phyloP scores from a whole-genome alignment of 2,329 filamentous ascomycete species.

The Alternaria angustiovoidea region DNA sequence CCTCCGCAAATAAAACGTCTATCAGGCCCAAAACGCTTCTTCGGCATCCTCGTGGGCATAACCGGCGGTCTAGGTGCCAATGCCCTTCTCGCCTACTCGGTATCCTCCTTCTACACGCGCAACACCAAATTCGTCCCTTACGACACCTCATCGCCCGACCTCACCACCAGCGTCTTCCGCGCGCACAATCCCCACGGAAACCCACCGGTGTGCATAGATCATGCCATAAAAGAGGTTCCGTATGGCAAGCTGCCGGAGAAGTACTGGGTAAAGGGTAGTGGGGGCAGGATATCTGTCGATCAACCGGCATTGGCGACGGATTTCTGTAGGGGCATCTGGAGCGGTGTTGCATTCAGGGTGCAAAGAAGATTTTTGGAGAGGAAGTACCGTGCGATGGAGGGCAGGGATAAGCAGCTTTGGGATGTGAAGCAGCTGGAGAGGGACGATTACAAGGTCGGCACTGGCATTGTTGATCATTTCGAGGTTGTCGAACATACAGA shows the following conservation, averaged over 20 bases:
- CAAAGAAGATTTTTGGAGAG: constrained; percentile 48
- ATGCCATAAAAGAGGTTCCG: constrained; percentile 48
- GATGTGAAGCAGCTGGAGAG: constrained; percentile 44
- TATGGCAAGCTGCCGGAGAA: constrained; percentile 41
- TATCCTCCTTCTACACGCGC: constrained; percentile 47
- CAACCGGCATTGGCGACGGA: constrained; percentile 43
- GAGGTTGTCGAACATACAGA: constrained; percentile 49
- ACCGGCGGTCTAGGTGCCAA: constrained; percentile 41
- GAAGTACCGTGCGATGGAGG: constrained; percentile 44
- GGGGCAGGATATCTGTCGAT: constrained; percentile 34
- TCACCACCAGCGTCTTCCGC: constrained; percentile 28
- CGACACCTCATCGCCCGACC: constrained; percentile 39
- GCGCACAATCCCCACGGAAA: constrained; percentile 48
- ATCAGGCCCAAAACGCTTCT: constrained; percentile 38
- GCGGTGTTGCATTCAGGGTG: constrained; percentile 46
- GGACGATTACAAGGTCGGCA: constrained; percentile 47
- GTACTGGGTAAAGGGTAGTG: constrained; percentile 24
- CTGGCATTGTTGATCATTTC: constrained; percentile 52
- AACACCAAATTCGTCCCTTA: constrained; percentile 49
- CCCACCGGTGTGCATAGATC: constrained; percentile 47
- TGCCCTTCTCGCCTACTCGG: constrained; percentile 43
- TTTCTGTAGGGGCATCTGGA: constrained; percentile 51
- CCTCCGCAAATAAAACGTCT: constrained; percentile 43
- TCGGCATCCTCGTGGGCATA: constrained; percentile 45
- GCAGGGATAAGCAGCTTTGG: constrained; percentile 46